These are phyloP conservation scores for Blastocystis sp. DNA, from an alignment of 352 stramenopile species.

Conservation along the genomic window DNA sequence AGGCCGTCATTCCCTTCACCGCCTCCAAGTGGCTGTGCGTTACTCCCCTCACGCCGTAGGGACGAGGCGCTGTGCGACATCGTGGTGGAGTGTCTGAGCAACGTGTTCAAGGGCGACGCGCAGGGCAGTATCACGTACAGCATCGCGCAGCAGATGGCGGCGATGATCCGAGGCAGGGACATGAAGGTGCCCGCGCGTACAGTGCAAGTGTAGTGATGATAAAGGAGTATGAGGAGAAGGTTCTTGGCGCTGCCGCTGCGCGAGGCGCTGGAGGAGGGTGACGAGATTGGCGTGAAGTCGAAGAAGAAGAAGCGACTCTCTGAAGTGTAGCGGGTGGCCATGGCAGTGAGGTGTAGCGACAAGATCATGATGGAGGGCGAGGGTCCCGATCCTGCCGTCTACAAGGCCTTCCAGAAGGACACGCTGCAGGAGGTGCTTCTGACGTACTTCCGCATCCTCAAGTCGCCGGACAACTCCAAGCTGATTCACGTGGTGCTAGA, in stretches of 20 bases:
- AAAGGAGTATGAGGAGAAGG: neutral
- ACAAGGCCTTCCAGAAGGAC: constrained; percentile 67
- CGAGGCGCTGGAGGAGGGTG: constrained; percentile 16
- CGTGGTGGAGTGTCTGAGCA: constrained; percentile 8
- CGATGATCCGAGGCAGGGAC: constrained; percentile 10
- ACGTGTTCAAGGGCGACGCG: constrained; percentile 53
- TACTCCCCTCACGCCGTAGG: neutral
- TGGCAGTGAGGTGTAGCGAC: constrained; percentile 20
- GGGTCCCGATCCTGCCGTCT: constrained; percentile 48
- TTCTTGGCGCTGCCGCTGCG: constrained; percentile 50
- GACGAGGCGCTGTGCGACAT: neutral
- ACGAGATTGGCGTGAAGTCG: constrained; percentile 19
- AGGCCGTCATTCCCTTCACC: constrained; percentile 38
- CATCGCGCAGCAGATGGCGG: constrained; percentile 45
- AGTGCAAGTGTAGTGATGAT: constrained; percentile 18
- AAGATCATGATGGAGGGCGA: constrained; percentile 64
- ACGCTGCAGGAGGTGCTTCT: constrained; percentile 60
- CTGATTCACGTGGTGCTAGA: constrained; percentile 62
- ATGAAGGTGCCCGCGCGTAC: neutral
- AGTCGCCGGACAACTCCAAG: neutral
- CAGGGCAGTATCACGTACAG: constrained; percentile 50
- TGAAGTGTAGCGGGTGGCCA: constrained; percentile 27
- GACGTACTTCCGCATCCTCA: constrained; percentile 64
- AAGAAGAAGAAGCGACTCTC: constrained; percentile 44
- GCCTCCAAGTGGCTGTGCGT: neutral